phyloP scores from a whole-genome alignment of 2,329 filamentous ascomycete species.

The Bretziella fagacearum region DNA sequence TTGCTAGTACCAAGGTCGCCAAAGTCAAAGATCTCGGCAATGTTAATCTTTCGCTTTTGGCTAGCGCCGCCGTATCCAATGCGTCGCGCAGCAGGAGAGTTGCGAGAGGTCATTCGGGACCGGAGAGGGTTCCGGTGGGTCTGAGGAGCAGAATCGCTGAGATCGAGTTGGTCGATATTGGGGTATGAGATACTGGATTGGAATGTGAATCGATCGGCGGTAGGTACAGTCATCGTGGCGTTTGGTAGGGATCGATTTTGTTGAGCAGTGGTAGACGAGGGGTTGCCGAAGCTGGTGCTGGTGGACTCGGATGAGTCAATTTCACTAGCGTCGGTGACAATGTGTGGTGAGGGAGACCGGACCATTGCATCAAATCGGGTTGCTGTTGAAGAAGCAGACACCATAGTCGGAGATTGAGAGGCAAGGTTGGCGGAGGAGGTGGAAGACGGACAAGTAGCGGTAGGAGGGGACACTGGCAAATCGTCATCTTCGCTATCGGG shows the following conservation, averaged over 20 bases:
- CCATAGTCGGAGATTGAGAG: no score
- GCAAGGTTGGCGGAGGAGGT: constrained; percentile 18
- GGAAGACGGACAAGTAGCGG: constrained; percentile 16
- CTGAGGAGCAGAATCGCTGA: constrained; percentile 32
- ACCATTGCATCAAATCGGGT: no score
- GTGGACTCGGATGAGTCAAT: not conserved
- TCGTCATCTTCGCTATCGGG: constrained; percentile 54
- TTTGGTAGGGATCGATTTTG: not conserved
- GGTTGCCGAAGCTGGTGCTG: no score
- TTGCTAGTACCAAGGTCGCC: constrained; percentile 45
- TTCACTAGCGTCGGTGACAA: no score
- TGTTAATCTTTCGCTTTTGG: constrained; percentile 55
- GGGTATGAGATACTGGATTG: constrained; percentile 42
- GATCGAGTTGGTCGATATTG: constrained; percentile 42
- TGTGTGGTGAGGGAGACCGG: no score
- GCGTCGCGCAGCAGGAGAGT: constrained; percentile 20
- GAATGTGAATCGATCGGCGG: constrained; percentile 51
- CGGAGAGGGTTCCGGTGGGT: constrained; percentile 8
- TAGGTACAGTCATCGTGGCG: constrained; percentile 27
- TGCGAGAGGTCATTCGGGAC: constrained; percentile 14
- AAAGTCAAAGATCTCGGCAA: constrained; percentile 60
- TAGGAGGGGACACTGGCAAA: constrained; percentile 31
- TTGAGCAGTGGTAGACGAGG: not conserved
- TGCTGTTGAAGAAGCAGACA: no score
- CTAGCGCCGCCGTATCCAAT: constrained; percentile 50